A percentile compares a stretch with the other conserved stretches of the same genome.
These are phyloP conservation scores for Amanita muscaria DNA, from an alignment of 768 basidiomycete species.

Conservation along the genomic window DNA sequence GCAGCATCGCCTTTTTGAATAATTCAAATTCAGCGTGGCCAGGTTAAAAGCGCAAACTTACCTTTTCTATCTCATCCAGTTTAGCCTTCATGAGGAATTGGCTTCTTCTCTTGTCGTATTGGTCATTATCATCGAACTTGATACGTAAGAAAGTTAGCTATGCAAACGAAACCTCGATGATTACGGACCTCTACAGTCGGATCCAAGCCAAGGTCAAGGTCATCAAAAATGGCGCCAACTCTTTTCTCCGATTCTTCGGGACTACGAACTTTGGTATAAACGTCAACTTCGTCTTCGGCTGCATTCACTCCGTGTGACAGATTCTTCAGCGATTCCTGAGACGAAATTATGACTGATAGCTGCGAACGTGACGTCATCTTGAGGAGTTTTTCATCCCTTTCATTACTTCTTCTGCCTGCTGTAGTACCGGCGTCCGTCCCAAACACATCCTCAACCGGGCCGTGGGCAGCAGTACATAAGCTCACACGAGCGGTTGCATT, in stretches of 20 bases:
- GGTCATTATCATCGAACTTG: constrained; percentile 63
- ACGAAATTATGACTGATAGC: too few relatives aligned
- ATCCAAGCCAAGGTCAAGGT: constrained; percentile 42
- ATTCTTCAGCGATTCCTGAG: constrained; percentile 23
- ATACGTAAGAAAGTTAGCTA: constrained; percentile 1
- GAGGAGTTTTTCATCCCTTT: too few relatives aligned
- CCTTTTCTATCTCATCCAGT: constrained; percentile 75
- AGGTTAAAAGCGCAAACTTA: constrained; percentile 11
- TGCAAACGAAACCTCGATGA: constrained; percentile 6
- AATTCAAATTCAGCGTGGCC: background rate
- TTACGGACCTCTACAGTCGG: constrained; percentile 34
- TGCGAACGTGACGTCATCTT: too few relatives aligned
- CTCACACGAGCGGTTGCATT: constrained; percentile 19
- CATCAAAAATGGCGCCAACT: constrained; percentile 42
- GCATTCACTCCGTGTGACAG: constrained; percentile 9
- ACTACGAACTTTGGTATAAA: constrained; percentile 22
- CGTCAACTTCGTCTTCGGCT: constrained; percentile 29
- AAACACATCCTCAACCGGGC: too few relatives aligned
- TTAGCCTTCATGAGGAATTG: constrained; percentile 68
- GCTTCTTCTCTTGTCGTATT: constrained; percentile 65
- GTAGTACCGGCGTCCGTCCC: too few relatives aligned
- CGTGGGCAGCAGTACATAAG: too few relatives aligned
- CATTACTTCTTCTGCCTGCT: too few relatives aligned
- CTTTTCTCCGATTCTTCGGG: constrained; percentile 36
- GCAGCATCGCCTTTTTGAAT: constrained; percentile 44